Evolutionary conservation across 306 rosid species (phyloP).

Genomic region (Clitoria ternatea): DNA sequence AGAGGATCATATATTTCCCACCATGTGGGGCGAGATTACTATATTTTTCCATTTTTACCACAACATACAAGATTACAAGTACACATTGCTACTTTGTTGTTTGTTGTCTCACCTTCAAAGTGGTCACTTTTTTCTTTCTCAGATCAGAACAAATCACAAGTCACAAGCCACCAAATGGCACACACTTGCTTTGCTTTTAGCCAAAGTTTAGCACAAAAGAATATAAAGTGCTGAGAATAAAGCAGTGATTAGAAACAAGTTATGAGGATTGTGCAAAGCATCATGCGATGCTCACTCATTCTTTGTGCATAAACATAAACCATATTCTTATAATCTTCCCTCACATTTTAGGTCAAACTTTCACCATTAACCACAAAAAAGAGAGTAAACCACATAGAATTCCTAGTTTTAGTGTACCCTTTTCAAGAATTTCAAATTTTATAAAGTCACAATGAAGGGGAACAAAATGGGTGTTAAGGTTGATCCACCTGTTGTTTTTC

Average conservation of each 20-base stretch:
- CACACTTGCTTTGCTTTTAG: too few relatives aligned
- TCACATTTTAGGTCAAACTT: background rate
- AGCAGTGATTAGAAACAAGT: background rate
- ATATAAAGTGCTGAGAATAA: background rate
- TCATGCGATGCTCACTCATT: conserved; percentile 14
- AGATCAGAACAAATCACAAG: too few relatives aligned
- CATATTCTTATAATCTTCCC: background rate
- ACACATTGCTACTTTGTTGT: too few relatives aligned
- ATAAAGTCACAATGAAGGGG: background rate
- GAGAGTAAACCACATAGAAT: background rate
- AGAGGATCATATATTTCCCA: too few relatives aligned
- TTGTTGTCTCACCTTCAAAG: too few relatives aligned
- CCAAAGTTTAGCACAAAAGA: conserved; percentile 32
- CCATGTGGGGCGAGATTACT: too few relatives aligned
- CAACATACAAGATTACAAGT: too few relatives aligned
- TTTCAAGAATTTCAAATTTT: background rate
- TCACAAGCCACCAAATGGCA: too few relatives aligned
- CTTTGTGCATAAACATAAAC: background rate
- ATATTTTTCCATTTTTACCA: too few relatives aligned
- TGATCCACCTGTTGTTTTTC: conserved; percentile 4
- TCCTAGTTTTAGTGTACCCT: too few relatives aligned
- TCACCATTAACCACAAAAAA: background rate
- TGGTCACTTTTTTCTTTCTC: too few relatives aligned
- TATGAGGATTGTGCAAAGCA: background rate
- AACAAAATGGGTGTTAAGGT: background rate